Evolutionary conservation across 768 basidiomycete species (phyloP).

Genomic region (Erythrobasidium yunnanense): DNA sequence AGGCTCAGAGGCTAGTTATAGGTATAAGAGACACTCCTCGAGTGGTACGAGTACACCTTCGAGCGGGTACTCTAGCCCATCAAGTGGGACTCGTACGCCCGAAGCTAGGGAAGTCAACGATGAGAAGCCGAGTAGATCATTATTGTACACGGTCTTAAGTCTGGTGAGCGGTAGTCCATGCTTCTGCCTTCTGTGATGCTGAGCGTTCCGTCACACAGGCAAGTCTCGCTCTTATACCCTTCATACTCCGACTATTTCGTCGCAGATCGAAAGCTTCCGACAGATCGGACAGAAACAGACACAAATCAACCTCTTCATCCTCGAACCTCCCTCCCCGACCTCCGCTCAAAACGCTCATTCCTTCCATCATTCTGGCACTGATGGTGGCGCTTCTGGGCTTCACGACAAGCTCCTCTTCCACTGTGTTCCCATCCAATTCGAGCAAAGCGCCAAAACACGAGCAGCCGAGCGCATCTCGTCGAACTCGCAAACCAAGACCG

Average conservation of each 20-base stretch:
- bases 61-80: neutral
- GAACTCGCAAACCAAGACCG: neutral
- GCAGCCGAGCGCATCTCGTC: neutral
- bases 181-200: neutral
- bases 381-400: slow-evolving; percentile 8
- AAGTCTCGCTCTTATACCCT: neutral
- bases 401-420: no score
- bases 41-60: neutral
- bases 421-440: no score
- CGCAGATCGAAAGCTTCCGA: no score
- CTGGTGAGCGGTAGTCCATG: neutral
- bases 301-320: neutral
- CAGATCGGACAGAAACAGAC: no score
- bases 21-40: neutral
- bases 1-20: neutral
- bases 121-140: neutral
- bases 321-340: slow-evolving; percentile 9
- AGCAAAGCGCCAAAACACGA: neutral
- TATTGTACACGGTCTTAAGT: neutral
- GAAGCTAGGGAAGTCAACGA: no score
- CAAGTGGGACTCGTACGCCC: neutral
- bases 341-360: slow-evolving; percentile 1
- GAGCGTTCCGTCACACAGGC: neutral
- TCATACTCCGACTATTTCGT: neutral
- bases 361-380: slow-evolving; percentile 10